phyloP scores from a whole-genome alignment of 352 stramenopile genomes.

The Pythium dissotocum region DNA sequence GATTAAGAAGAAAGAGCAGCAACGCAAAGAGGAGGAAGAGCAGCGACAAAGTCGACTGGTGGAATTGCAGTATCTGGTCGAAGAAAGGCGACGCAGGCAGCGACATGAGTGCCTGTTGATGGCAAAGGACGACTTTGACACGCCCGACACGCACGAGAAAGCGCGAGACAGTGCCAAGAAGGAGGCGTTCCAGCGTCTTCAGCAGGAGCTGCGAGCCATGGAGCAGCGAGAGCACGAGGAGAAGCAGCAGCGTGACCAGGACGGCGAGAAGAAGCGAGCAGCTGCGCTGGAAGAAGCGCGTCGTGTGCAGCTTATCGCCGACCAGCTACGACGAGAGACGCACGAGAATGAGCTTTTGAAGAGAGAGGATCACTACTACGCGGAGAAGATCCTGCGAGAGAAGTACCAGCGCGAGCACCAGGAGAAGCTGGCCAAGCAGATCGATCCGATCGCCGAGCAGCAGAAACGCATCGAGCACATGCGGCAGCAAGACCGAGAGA shows the following conservation, averaged over 20 bases:
- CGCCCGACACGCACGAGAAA: conserved; percentile 29
- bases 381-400: conserved; percentile 44
- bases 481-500: conserved; percentile 42
- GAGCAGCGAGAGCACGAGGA: conserved; percentile 24
- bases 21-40: conserved; percentile 36
- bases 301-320: conserved; percentile 31
- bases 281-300: conserved; percentile 30
- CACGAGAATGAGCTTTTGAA: conserved; percentile 45
- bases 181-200: conserved; percentile 28
- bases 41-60: conserved; percentile 43
- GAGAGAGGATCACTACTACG: conserved; percentile 60
- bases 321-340: conserved; percentile 29
- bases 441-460: conserved; percentile 46
- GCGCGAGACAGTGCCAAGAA: conserved; percentile 20
- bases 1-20: conserved; percentile 46
- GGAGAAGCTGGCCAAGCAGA: conserved; percentile 12
- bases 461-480: conserved; percentile 48
- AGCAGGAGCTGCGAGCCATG: conserved; percentile 30
- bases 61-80: conserved; percentile 45
- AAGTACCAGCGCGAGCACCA: conserved; percentile 29
- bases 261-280: conserved; percentile 24
- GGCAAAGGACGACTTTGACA: conserved; percentile 44
- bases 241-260: conserved; percentile 26
- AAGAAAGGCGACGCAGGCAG: conserved; percentile 41
- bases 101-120: conserved; percentile 42